phyloP scores from a whole-genome alignment of 495 filamentous ascomycete genomes.

The Penicillium verhagenii region DNA sequence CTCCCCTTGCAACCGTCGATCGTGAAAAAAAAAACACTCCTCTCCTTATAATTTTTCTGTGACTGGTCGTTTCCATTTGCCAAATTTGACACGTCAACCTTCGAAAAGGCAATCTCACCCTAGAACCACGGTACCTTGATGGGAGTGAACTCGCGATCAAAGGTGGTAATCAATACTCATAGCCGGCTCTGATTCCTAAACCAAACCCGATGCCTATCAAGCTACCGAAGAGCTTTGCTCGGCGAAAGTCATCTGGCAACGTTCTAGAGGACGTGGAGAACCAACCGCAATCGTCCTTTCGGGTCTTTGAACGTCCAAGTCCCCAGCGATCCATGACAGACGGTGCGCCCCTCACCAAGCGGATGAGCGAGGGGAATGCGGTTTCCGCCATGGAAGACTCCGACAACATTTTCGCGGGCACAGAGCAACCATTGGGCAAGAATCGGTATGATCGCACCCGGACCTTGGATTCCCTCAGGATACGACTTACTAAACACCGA shows the following conservation, averaged over 20 bases:
- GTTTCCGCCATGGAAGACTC: constrained; percentile 54
- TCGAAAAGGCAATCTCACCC: background rate
- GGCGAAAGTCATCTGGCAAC: constrained; percentile 68
- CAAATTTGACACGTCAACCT: constrained; percentile 27
- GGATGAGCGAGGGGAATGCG: constrained; percentile 37
- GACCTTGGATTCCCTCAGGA: constrained; percentile 20
- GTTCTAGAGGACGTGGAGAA: constrained; percentile 56
- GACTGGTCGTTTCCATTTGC: constrained; percentile 16
- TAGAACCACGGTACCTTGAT: constrained; percentile 11
- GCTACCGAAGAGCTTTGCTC: constrained; percentile 61
- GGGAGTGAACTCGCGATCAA: constrained; percentile 8
- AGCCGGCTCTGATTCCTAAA: background rate
- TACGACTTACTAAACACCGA: constrained; percentile 41
- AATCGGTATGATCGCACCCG: constrained; percentile 40
- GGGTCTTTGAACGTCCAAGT: constrained; percentile 58
- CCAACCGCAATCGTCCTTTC: constrained; percentile 52
- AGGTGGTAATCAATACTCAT: constrained; percentile 5
- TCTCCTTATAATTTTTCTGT: constrained; percentile 2
- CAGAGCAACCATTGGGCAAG: constrained; percentile 32
- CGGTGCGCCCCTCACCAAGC: constrained; percentile 41
- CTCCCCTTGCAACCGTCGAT: constrained; percentile 20
- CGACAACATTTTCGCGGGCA: constrained; percentile 42
- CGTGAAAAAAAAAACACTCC: background rate
- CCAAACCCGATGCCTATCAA: constrained; percentile 61
- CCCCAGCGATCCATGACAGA: constrained; percentile 49